Base-by-base conservation (phyloP, 257 asterid genomes). In the Capsicum rhomboideum region DNA sequence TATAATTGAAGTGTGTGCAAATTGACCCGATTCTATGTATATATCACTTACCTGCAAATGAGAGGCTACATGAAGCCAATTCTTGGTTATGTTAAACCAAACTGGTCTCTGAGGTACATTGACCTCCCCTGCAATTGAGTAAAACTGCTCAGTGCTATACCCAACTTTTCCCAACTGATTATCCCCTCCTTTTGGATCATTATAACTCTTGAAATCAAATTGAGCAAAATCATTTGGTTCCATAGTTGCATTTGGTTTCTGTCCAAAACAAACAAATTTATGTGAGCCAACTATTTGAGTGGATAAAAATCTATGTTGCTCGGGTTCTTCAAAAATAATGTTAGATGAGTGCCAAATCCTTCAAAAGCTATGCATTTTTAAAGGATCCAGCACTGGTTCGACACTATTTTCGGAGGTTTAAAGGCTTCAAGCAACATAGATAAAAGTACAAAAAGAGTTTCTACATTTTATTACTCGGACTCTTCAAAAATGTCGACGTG, bases 41-140 rank as follows among this genome's bases (percentile, higher is more conserved):
- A 37, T 68, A 10, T 20, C 46, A 49, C 82, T 84, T 9, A 89
- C 95, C 80, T 89, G 77, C 49, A 93, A 90, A 28, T 9, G 82
- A 16, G 93, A 85, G 82, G 95, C 92, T 42, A 86, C 26, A 68
- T 82, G 81, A 66, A 90, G 86, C 95, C 93, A 91, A 50, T 86
- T 87, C 20, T 86, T 46, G 61, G 72, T 84, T 3, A 85, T 89
- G 54, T 86, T 86, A 84, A 92, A 92, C 93, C 95, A 90, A 56
- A 90, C 16, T 46, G 49, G 82, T 42, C 82, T 69, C 17, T 88
- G 80, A 56, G 85, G 87, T 42, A 20, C 56, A 81, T 90, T 83
- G 29, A 90, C 89, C 72, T 85, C 68, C 54, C 90, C 91, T 16
- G 89, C 86, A 46, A 79, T 87, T 0, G 93, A 92, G 53, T 88